Conservation (phyloP, 257 asterid genomes). For the Nicotiana otophora region DNA sequence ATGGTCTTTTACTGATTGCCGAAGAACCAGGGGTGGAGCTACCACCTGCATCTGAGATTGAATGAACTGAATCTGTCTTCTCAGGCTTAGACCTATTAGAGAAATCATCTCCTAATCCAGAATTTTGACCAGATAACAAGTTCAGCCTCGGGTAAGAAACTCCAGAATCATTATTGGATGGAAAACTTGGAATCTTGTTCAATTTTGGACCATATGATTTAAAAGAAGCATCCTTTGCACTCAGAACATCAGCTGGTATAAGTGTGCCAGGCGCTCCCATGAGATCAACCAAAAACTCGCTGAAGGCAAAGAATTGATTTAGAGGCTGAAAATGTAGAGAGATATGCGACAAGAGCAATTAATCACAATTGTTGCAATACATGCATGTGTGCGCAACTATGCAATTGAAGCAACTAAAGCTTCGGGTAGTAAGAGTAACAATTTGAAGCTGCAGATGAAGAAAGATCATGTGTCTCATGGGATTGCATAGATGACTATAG, state of each 20-base stretch:
- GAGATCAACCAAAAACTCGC: constrained; percentile 97
- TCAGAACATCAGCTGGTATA: constrained; percentile 77
- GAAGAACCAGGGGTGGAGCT: constrained; percentile 57
- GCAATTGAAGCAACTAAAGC: not conserved
- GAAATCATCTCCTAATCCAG: constrained; percentile 28
- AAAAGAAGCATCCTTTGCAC: constrained; percentile 64
- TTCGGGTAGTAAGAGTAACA: not conserved
- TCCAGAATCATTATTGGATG: constrained; percentile 29
- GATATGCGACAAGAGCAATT: constrained; percentile 10
- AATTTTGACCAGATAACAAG: constrained; percentile 26
- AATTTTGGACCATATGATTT: constrained; percentile 42
- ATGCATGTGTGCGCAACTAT: not conserved
- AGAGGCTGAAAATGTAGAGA: constrained; percentile 26
- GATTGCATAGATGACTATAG: not conserved
- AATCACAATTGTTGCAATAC: not conserved
- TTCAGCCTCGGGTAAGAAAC: constrained; percentile 26
- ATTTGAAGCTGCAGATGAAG: not conserved
- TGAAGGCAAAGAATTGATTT: constrained; percentile 41
- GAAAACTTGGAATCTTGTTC: constrained; percentile 45
- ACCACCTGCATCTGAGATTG: constrained; percentile 30
- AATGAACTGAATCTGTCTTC: constrained; percentile 38
- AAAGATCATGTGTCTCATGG: not conserved
- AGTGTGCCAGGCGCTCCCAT: constrained; percentile 99
- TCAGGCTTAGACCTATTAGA: constrained; percentile 31
- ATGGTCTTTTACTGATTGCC: constrained; percentile 37